These are phyloP conservation scores for Kondoa malvinella DNA, from an alignment of 768 basidiomycete species.

Conservation along the genomic window DNA sequence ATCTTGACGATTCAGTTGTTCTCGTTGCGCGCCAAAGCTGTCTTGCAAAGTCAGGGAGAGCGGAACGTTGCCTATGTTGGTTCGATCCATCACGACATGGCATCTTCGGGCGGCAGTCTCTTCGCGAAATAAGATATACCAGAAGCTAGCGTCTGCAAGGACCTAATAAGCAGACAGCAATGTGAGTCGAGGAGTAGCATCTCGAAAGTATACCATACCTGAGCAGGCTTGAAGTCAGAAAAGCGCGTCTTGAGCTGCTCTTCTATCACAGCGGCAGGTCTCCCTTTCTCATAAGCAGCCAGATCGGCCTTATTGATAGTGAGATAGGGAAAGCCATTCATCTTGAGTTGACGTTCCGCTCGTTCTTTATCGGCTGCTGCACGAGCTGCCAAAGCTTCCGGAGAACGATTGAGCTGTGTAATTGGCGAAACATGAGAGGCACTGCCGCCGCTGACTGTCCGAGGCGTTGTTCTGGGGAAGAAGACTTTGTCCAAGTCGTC, in stretches of 20 bases:
- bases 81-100: slow-evolving; percentile 43
- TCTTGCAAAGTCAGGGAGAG: slow-evolving; percentile 25
- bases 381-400: too few species aligned
- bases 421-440: too few species aligned
- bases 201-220: background rate
- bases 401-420: too few species aligned
- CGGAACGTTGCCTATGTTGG: slow-evolving; percentile 25
- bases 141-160: slow-evolving; percentile 34
- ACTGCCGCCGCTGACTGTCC: too few species aligned
- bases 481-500: slow-evolving; percentile 17
- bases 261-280: background rate
- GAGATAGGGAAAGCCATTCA: background rate
- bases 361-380: too few species aligned
- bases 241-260: slow-evolving; percentile 18
- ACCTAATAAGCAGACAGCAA: slow-evolving; percentile 9
- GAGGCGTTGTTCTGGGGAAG: slow-evolving; percentile 9
- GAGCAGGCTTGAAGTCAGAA: slow-evolving; percentile 13
- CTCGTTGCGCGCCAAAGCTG: too few species aligned
- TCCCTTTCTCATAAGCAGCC: slow-evolving; percentile 13
- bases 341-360: background rate
- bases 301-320: slow-evolving; percentile 8
- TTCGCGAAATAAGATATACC: slow-evolving; percentile 65
- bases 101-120: slow-evolving; percentile 47
- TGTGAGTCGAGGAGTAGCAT: background rate
- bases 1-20: background rate